Evolutionary conservation across 768 basidiomycete genomes (phyloP).

Genomic region (Leccinum fibrillosum): DNA sequence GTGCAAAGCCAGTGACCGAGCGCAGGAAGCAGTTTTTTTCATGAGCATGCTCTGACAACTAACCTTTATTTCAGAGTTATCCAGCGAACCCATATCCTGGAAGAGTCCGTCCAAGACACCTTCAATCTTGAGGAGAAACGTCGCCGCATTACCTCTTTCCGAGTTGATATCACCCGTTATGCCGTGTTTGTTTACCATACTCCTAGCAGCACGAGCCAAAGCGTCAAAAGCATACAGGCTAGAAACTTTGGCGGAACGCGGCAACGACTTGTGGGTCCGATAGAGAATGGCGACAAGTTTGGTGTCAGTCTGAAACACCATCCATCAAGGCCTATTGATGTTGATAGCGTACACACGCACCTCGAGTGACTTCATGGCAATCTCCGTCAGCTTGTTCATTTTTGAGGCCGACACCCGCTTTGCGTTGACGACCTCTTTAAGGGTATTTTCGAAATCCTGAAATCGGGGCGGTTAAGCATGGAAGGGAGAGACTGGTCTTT

Average conservation of each 20-base stretch:
- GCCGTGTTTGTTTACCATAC: constrained; percentile 61
- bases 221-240: constrained; percentile 96
- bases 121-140: constrained; percentile 87
- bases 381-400: constrained; percentile 72
- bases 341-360: constrained; percentile 41
- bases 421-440: constrained; percentile 79
- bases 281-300: constrained; percentile 86
- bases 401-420: constrained; percentile 87
- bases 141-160: constrained; percentile 66
- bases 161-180: constrained; percentile 54
- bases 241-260: constrained; percentile 66
- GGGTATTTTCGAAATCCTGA: constrained; percentile 75
- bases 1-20: constrained; percentile 8
- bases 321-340: background rate
- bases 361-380: constrained; percentile 74
- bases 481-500: background rate
- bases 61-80: constrained; percentile 79
- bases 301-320: constrained; percentile 65
- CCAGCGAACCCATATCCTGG: constrained; percentile 72
- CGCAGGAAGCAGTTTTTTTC: background rate
- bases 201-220: constrained; percentile 78
- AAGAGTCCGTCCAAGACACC: constrained; percentile 88
- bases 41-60: constrained; percentile 39
- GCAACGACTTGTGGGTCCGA: constrained; percentile 80
- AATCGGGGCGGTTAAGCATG: constrained; percentile 7